Percentiles rank a stretch among this genome's conserved stretches.
phyloP scores from a whole-genome alignment of 1,284 basidiomycete species.

The Retiboletus fuscus region DNA sequence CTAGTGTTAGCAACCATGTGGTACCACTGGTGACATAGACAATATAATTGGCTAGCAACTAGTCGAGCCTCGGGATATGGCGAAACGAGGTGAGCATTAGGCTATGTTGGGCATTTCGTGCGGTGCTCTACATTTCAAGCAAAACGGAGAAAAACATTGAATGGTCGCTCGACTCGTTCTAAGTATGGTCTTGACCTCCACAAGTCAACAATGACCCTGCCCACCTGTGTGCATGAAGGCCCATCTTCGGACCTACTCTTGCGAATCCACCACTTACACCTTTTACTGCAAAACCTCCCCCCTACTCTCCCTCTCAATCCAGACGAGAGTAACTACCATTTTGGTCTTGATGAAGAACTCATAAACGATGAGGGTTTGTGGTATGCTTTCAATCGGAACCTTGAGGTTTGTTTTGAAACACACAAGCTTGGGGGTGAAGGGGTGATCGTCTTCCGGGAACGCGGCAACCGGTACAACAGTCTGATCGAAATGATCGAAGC shows the following conservation, averaged over 20 bases:
- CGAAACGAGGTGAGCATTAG: no score
- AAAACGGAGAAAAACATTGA: no score
- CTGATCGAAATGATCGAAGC: slow-evolving; percentile 1
- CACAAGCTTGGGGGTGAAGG: background rate
- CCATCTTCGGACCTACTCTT: background rate
- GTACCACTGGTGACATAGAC: no score
- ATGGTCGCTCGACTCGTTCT: no score
- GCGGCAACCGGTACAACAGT: background rate
- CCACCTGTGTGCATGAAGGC: no score
- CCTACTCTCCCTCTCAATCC: background rate
- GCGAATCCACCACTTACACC: background rate
- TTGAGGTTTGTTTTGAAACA: slow-evolving; percentile 2
- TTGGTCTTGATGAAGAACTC: background rate
- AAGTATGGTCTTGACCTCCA: no score
- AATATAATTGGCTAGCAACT: background rate
- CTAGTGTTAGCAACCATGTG: no score
- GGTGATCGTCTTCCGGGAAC: background rate
- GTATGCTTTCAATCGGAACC: slow-evolving; percentile 7
- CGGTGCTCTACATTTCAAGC: no score
- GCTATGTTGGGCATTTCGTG: no score
- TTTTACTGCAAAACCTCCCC: slow-evolving; percentile 4
- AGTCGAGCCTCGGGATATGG: no score
- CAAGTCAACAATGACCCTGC: no score
- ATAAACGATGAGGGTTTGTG: background rate
- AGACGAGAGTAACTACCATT: background rate